phyloP scores from a whole-genome alignment of 2,329 filamentous ascomycete species.

The Xylaria sp. region DNA sequence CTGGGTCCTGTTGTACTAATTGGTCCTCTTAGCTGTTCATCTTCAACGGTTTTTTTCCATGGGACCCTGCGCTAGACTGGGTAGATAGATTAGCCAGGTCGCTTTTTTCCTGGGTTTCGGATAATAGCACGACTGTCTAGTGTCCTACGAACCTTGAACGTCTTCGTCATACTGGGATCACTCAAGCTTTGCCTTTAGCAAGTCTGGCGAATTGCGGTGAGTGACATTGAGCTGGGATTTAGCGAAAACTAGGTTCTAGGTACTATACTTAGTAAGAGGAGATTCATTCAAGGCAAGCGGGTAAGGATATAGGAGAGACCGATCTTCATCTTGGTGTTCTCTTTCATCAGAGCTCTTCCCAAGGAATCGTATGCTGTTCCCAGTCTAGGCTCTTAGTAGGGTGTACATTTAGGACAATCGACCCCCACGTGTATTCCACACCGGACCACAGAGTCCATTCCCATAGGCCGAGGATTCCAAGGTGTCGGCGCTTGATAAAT shows the following conservation, averaged over 20 bases:
- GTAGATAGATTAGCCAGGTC: not conserved
- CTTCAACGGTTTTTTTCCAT: not conserved
- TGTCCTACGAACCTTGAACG: not conserved
- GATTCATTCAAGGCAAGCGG: not conserved
- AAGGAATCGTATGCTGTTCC: not conserved
- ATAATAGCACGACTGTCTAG: not conserved
- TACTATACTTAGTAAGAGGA: constrained; percentile 1
- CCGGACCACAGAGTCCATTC: constrained; percentile 4
- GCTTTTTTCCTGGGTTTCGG: constrained; percentile 4
- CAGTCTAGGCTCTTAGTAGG: not conserved
- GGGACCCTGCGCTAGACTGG: not conserved
- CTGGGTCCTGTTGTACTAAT: not conserved
- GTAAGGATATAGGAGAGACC: not conserved
- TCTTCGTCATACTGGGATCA: constrained; percentile 20
- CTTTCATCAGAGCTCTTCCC: not conserved
- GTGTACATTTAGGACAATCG: not conserved
- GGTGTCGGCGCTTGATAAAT: constrained; percentile 22
- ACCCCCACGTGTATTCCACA: constrained; percentile 12
- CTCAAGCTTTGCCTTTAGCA: constrained; percentile 11
- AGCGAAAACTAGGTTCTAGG: constrained; percentile 2
- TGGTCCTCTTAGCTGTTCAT: not conserved
- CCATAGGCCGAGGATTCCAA: constrained; percentile 7
- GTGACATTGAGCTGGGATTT: constrained; percentile 21
- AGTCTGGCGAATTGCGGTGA: constrained; percentile 18
- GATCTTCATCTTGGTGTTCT: constrained; percentile 10